Conservation (phyloP, 176 grass and related monocot genomes). For the Oryza coarctata region DNA sequence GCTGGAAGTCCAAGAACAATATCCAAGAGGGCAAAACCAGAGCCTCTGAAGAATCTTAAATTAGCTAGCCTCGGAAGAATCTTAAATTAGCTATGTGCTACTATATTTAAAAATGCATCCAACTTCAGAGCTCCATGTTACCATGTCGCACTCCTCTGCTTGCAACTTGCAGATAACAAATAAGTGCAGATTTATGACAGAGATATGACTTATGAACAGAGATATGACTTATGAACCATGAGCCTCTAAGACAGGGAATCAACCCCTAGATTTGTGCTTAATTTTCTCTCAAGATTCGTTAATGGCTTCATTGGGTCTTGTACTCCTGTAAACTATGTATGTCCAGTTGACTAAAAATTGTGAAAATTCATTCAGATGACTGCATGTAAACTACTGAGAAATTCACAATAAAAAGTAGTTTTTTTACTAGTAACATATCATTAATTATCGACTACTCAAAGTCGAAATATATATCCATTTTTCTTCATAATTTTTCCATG, state of each 20-base stretch:
- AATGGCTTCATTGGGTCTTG: slow-evolving; percentile 20
- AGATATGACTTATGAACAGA: slow-evolving; percentile 26
- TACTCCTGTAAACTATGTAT: slow-evolving; percentile 18
- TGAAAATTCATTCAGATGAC: neutral
- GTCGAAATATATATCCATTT: neutral
- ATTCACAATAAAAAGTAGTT: neutral
- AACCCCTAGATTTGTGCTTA: slow-evolving; percentile 40
- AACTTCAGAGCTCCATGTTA: slow-evolving; percentile 19
- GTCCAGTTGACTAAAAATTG: neutral
- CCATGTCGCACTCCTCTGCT: neutral
- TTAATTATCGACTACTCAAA: neutral
- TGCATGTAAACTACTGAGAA: neutral
- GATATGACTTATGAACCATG: slow-evolving; percentile 5
- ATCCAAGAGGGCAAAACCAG: slow-evolving; percentile 21
- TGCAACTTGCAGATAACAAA: slow-evolving; percentile 10
- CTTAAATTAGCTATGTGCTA: slow-evolving; percentile 17
- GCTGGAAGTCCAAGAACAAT: slow-evolving; percentile 22
- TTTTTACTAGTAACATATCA: neutral
- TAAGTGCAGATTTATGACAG: slow-evolving; percentile 22
- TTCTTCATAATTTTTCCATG: neutral
- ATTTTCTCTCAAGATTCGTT: slow-evolving; percentile 38
- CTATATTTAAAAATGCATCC: neutral
- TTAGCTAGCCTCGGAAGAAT: slow-evolving; percentile 27
- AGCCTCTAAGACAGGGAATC: slow-evolving; percentile 36
- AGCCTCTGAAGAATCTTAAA: slow-evolving; percentile 30